Evolutionary conservation across 1,284 basidiomycete genomes (phyloP).

Genomic region (Ustilago lituana): DNA sequence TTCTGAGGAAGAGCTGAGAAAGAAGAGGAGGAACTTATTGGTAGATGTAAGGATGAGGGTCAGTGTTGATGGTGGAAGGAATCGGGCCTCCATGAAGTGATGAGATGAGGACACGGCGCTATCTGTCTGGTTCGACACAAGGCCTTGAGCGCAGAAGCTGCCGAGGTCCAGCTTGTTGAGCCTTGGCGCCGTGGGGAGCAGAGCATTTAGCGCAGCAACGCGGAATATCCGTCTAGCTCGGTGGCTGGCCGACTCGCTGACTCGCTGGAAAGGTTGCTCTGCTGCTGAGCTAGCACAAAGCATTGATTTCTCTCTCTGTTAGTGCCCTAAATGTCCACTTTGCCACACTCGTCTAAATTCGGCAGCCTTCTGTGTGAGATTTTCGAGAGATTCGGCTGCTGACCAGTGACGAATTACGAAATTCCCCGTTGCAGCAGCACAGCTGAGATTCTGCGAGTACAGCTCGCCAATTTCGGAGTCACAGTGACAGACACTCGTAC

Average conservation of each 20-base stretch:
- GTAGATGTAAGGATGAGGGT: too few species aligned
- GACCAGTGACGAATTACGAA: too few species aligned
- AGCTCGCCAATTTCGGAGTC: too few species aligned
- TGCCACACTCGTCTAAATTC: slow-evolving; percentile 19
- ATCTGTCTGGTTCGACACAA: too few species aligned
- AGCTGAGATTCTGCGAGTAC: too few species aligned
- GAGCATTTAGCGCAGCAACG: neutral
- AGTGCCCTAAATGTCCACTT: slow-evolving; percentile 11
- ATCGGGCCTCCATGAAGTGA: too few species aligned
- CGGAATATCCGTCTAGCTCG: neutral
- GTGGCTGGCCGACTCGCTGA: too few species aligned
- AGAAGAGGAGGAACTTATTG: neutral
- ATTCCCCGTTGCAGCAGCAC: neutral
- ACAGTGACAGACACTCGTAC: too few species aligned
- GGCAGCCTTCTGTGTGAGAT: slow-evolving; percentile 27
- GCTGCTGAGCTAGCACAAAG: slow-evolving; percentile 3
- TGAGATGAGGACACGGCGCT: too few species aligned
- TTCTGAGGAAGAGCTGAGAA: neutral
- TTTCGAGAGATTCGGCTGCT: neutral
- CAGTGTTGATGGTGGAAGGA: too few species aligned
- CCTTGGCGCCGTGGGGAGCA: slow-evolving; percentile 1
- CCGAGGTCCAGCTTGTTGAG: slow-evolving; percentile 9
- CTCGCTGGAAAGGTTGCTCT: neutral
- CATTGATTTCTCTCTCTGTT: slow-evolving; percentile 11
- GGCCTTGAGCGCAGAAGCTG: too few species aligned